Conservation (phyloP, 2,329 filamentous ascomycete species). For the Nemania diffusa region DNA sequence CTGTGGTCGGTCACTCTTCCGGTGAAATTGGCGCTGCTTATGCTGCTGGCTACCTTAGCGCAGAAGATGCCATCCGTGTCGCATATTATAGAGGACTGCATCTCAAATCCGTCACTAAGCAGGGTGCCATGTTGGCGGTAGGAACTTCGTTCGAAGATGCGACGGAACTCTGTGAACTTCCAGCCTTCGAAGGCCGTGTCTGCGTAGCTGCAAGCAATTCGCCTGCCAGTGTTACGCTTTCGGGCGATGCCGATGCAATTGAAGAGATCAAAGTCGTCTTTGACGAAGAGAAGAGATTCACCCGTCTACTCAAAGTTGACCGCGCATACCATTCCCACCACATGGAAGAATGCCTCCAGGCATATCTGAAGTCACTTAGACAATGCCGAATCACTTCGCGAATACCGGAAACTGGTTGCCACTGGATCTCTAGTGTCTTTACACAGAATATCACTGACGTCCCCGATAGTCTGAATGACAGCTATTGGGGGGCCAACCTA, state of each 20-base stretch:
- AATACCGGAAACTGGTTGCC: neutral
- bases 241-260: conserved; percentile 38
- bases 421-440: conserved; percentile 17
- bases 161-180: conserved; percentile 23
- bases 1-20: conserved; percentile 46
- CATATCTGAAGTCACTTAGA: conserved; percentile 28
- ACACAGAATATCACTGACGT: neutral
- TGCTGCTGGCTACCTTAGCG: conserved; percentile 36
- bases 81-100: conserved; percentile 50
- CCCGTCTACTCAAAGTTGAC: conserved; percentile 32
- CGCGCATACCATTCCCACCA: conserved; percentile 40
- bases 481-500: neutral
- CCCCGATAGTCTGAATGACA: neutral
- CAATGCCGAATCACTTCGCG: neutral
- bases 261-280: conserved; percentile 22
- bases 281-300: conserved; percentile 37
- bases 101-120: conserved; percentile 16
- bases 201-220: conserved; percentile 41
- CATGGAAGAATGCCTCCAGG: conserved; percentile 21
- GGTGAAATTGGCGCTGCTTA: conserved; percentile 46
- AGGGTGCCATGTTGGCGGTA: conserved; percentile 49
- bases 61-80: conserved; percentile 44
- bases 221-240: conserved; percentile 30
- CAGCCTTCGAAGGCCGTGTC: conserved; percentile 25
- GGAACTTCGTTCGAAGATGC: conserved; percentile 46